A percentile compares a stretch with the other conserved stretches of the same genome.
phyloP scores from a whole-genome alignment of 2,329 filamentous ascomycete species.

The Cercospora brassicicola region DNA sequence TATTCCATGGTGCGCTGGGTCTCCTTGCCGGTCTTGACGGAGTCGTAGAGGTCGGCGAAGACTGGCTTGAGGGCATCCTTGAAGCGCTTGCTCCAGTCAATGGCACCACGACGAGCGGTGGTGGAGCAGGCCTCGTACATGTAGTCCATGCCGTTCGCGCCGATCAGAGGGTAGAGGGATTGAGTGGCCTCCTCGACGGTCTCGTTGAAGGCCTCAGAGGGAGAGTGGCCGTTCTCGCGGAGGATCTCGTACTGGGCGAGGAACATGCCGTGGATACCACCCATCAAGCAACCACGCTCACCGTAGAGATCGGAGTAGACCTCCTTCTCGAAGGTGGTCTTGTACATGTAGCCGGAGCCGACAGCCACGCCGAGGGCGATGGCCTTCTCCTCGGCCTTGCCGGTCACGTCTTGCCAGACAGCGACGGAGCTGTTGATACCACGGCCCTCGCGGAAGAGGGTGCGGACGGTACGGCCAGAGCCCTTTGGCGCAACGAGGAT shows the following conservation, averaged over 20 bases:
- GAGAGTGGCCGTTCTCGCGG: slow-evolving; percentile 95
- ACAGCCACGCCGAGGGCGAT: slow-evolving; percentile 95
- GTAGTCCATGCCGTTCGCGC: slow-evolving; percentile 99
- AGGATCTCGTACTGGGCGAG: slow-evolving; percentile 99
- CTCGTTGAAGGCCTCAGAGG: slow-evolving; percentile 99
- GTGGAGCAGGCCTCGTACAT: slow-evolving; percentile 99
- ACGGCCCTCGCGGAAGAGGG: slow-evolving; percentile 97
- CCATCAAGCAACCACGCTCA: slow-evolving; percentile 99
- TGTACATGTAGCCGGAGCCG: slow-evolving; percentile 97
- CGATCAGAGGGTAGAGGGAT: slow-evolving; percentile 95
- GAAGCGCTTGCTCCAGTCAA: slow-evolving; percentile 97
- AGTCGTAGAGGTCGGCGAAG: slow-evolving; percentile 95
- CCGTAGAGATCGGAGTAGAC: slow-evolving; percentile 99
- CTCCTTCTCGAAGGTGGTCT: slow-evolving; percentile 99
- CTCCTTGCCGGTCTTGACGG: slow-evolving; percentile 87
- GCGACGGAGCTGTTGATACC: slow-evolving; percentile 99
- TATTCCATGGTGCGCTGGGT: slow-evolving; percentile 95
- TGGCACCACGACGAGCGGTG: slow-evolving; percentile 94
- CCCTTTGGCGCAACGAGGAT: slow-evolving; percentile 99
- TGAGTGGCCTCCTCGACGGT: slow-evolving; percentile 99
- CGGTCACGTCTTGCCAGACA: slow-evolving; percentile 97
- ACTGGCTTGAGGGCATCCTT: slow-evolving; percentile 98
- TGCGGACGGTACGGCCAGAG: slow-evolving; percentile 96
- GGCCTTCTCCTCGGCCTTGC: slow-evolving; percentile 97
- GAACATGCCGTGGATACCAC: slow-evolving; percentile 99